These are phyloP conservation scores for Monosporascus sp. DNA, from an alignment of 2,329 filamentous ascomycete genomes.

Conservation along the genomic window DNA sequence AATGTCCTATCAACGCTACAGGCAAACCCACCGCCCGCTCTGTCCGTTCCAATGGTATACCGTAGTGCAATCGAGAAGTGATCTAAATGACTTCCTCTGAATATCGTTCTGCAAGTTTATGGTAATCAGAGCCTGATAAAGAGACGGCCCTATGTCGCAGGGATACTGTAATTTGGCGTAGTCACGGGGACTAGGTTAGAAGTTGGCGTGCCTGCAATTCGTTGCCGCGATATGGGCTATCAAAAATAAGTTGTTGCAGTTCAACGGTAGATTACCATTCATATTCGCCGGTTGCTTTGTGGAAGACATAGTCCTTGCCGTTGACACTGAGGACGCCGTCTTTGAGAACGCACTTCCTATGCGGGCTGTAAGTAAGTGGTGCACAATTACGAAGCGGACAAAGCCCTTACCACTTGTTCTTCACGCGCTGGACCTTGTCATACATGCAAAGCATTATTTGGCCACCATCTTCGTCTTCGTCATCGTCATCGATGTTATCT, in stretches of 20 bases:
- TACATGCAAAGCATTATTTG: slow-evolving; percentile 99
- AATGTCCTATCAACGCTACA: no score
- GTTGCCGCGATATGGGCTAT: not conserved
- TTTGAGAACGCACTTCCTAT: slow-evolving; percentile 94
- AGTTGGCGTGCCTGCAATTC: not conserved
- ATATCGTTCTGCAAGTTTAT: no score
- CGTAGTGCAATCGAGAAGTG: no score
- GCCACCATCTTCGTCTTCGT: slow-evolving; percentile 79
- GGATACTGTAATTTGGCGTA: no score
- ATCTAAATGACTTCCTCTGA: no score
- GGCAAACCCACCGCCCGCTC: no score
- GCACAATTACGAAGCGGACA: slow-evolving; percentile 1
- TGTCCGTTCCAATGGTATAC: no score
- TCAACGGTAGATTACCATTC: slow-evolving; percentile 68
- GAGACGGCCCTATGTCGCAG: no score
- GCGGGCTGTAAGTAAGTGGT: slow-evolving; percentile 23
- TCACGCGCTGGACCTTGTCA: slow-evolving; percentile 97
- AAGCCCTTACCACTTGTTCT: slow-evolving; percentile 83
- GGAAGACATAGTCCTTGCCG: slow-evolving; percentile 94
- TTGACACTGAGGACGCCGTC: slow-evolving; percentile 92
- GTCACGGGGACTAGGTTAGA: no score
- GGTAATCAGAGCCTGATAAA: no score
- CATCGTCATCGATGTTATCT: slow-evolving; percentile 76
- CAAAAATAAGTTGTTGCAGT: no score
- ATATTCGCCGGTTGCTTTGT: slow-evolving; percentile 95